phyloP scores from a whole-genome alignment of 148 eudicot species.

The Spergularia marina region DNA sequence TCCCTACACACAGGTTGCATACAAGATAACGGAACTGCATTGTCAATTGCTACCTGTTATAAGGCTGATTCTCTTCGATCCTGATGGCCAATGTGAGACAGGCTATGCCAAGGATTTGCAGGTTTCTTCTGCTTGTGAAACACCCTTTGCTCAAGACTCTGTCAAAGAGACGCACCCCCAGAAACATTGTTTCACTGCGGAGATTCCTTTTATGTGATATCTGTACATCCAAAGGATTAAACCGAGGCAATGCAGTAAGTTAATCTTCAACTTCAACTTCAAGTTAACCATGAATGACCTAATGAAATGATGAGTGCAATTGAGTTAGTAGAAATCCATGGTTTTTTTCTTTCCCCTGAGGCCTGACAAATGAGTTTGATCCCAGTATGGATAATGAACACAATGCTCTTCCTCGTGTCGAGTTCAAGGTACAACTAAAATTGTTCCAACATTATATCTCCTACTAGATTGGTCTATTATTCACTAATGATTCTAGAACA shows the following conservation, averaged over 20 bases:
- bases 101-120: constrained; percentile 85
- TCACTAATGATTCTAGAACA: no score
- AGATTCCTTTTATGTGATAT: constrained; percentile 55
- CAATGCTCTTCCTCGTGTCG: no score
- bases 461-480: no score
- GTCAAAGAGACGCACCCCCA: constrained; percentile 77
- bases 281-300: no score
- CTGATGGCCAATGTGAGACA: constrained; percentile 90
- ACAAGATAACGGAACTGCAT: background rate
- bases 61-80: constrained; percentile 94
- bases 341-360: no score
- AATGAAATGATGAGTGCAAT: background rate
- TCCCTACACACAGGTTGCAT: background rate
- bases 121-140: constrained; percentile 58
- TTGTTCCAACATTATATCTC: no score
- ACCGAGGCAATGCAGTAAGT: background rate
- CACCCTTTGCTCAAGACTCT: constrained; percentile 80
- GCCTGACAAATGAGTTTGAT: no score
- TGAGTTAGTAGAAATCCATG: background rate
- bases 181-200: constrained; percentile 73
- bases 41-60: constrained; percentile 53
- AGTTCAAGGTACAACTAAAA: no score
- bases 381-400: no score
- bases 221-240: constrained; percentile 37
- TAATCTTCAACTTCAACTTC: background rate